Evolutionary conservation across 805 yeast species (phyloP), one percentile per base, ranked within the genome.

Genomic region (Alloascoidea africana): DNA sequence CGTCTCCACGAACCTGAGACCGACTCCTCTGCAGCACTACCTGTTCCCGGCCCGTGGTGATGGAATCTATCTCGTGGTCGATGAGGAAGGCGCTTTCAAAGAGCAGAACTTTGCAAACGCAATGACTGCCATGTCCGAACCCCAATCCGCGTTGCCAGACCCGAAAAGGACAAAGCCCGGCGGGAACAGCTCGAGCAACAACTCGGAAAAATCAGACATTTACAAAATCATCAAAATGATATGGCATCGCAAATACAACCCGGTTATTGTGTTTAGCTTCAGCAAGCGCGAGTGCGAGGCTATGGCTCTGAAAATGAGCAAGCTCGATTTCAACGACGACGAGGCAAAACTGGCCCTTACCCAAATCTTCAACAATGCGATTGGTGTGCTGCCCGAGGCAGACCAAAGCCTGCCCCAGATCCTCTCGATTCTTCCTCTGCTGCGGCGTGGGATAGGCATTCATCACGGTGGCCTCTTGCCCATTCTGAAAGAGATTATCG

Each of bases 81-180:
- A 82, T 53, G 94, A 82, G 58, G 81, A 81, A 60, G 82, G 91
- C 30, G 72, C 82, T 2, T 82, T 82, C 52, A 70, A 91, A 54
- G 94, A 82, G 55, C 93, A 82, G 49, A 82, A 82, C 51, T 82
- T 82, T 60, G 93, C 82, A 53, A 81, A 79, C 52, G 91, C 91
- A 1, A 82, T 82, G 94, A 80, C 87, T 1, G 76, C 87, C 14
- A 82, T 82, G 39, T 68, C 80, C 42, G 81, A 76, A 48, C n/a
- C n/a, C n/a, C n/a, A n/a, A n/a, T n/a, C n/a, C n/a, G n/a, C n/a
- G n/a, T n/a, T n/a, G n/a, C n/a, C 70, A 65, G 41, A 56, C 66
- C 46, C 91, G 91, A 35, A 91, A 81, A 46, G 89, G 80, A 52
- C 79, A 89, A 5, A 63, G 65, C 13, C 60, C 60, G 98, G 40